Conservation (phyloP, 306 rosid species). For the Parietaria judaica region DNA sequence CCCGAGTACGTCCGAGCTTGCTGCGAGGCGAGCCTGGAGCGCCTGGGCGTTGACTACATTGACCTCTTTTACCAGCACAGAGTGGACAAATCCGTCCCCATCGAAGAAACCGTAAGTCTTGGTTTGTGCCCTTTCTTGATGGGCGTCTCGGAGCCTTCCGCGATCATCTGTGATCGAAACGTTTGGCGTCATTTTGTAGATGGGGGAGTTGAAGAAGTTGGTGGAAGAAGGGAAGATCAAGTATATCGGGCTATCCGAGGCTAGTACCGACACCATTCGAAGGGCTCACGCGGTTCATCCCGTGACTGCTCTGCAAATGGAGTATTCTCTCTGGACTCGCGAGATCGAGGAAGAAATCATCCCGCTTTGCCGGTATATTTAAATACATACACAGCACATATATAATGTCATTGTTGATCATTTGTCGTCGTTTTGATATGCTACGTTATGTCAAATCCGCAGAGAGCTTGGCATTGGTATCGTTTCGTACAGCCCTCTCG, state of each 20-base stretch:
- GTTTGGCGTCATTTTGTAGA: neutral
- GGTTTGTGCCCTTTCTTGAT: neutral
- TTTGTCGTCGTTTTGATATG: no score
- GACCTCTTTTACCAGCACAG: slow-evolving; percentile 56
- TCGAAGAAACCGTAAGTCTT: slow-evolving; percentile 61
- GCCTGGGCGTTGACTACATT: slow-evolving; percentile 38
- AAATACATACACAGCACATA: neutral
- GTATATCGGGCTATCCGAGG: slow-evolving; percentile 53
- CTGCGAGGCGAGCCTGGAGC: slow-evolving; percentile 60
- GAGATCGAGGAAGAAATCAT: slow-evolving; percentile 54
- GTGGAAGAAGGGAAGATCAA: slow-evolving; percentile 59
- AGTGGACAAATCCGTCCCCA: slow-evolving; percentile 52
- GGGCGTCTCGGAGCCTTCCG: no score
- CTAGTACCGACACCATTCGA: slow-evolving; percentile 47
- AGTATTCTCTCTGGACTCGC: slow-evolving; percentile 57
- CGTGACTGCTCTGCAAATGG: slow-evolving; percentile 70
- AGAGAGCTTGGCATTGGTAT: slow-evolving; percentile 70
- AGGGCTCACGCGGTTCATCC: slow-evolving; percentile 73
- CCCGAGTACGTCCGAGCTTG: slow-evolving; percentile 52
- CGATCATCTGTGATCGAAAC: neutral
- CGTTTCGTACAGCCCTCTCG: slow-evolving; percentile 65
- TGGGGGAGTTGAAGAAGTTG: slow-evolving; percentile 47
- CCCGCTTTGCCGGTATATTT: slow-evolving; percentile 53
- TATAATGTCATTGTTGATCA: no score
- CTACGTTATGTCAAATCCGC: no score